Conservation (phyloP, 805 yeast species). For the Candida boidinii region DNA sequence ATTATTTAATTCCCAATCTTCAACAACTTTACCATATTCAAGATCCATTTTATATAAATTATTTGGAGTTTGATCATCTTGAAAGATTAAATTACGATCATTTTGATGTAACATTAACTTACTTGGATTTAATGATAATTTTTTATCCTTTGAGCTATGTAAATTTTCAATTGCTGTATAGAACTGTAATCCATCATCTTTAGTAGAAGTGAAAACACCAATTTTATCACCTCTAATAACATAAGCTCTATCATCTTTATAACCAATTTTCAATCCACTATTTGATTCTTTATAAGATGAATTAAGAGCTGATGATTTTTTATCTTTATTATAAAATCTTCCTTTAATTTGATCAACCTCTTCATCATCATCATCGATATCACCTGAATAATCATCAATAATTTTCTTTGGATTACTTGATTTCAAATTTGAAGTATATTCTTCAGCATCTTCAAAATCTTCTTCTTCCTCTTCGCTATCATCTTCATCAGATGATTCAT, state of each 20-base stretch:
- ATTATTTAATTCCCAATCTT: slow-evolving; percentile 62
- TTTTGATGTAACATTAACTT: slow-evolving; percentile 71
- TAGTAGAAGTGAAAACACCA: slow-evolving; percentile 67
- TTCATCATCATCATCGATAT: slow-evolving; percentile 30
- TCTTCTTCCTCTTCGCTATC: slow-evolving; percentile 20
- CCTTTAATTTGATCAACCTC: slow-evolving; percentile 22
- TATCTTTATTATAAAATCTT: slow-evolving; percentile 16
- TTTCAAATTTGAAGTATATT: slow-evolving; percentile 2
- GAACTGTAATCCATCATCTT: slow-evolving; percentile 45
- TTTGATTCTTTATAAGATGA: slow-evolving; percentile 45
- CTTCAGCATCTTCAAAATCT: slow-evolving; percentile 3
- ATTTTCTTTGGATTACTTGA: not conserved
- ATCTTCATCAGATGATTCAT: slow-evolving; percentile 24
- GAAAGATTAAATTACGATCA: slow-evolving; percentile 62
- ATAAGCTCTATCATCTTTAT: slow-evolving; percentile 60
- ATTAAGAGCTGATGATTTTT: too few relatives aligned
- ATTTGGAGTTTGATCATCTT: slow-evolving; percentile 35
- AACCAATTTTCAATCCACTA: slow-evolving; percentile 63
- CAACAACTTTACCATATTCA: slow-evolving; percentile 73
- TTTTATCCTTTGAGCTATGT: slow-evolving; percentile 39
- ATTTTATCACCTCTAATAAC: slow-evolving; percentile 72
- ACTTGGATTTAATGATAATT: slow-evolving; percentile 36
- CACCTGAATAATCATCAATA: slow-evolving; percentile 18
- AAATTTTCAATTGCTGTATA: slow-evolving; percentile 61
- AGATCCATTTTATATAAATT: slow-evolving; percentile 69